Percentiles rank a stretch among this genome's conserved stretches.
Conservation (phyloP, 345 rosid species). For the Crucihimalaya himalaica region DNA sequence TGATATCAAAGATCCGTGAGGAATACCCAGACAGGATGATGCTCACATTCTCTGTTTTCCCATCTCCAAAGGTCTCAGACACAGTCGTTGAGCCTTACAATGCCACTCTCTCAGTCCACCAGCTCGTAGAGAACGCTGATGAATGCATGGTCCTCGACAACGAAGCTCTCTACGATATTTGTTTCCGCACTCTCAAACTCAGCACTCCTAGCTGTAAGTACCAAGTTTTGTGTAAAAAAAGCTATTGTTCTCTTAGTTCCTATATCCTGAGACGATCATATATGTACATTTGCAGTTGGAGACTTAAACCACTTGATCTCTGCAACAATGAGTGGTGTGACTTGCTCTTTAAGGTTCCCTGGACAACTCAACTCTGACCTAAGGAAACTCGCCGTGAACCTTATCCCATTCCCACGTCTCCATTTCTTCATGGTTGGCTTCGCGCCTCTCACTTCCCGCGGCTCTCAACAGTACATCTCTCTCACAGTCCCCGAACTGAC, state of each 20-base stretch:
- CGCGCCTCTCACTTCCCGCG: constrained; percentile 72
- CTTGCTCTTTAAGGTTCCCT: constrained; percentile 95
- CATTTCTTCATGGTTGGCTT: constrained; percentile 99
- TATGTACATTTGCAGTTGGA: constrained; percentile 59
- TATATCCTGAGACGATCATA: background rate
- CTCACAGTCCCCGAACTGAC: constrained; percentile 67
- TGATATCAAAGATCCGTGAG: constrained; percentile 32
- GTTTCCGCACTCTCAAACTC: constrained; percentile 97
- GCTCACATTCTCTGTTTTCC: constrained; percentile 50
- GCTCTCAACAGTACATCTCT: constrained; percentile 62
- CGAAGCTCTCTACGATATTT: constrained; percentile 96
- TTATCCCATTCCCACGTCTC: constrained; percentile 96
- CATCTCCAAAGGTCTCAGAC: constrained; percentile 97
- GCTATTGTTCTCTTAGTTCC: background rate
- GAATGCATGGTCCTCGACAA: constrained; percentile 98
- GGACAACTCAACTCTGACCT: constrained; percentile 97
- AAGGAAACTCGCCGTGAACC: constrained; percentile 89
- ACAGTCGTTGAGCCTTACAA: constrained; percentile 99
- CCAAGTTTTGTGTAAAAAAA: background rate
- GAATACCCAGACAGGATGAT: constrained; percentile 36
- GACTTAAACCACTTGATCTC: constrained; percentile 96
- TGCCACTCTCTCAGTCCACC: constrained; percentile 97
- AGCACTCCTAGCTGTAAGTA: constrained; percentile 96
- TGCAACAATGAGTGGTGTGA: constrained; percentile 95
- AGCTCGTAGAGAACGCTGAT: constrained; percentile 93